Conservation (phyloP, 306 rosid species). For the Cucurbita pepo region DNA sequence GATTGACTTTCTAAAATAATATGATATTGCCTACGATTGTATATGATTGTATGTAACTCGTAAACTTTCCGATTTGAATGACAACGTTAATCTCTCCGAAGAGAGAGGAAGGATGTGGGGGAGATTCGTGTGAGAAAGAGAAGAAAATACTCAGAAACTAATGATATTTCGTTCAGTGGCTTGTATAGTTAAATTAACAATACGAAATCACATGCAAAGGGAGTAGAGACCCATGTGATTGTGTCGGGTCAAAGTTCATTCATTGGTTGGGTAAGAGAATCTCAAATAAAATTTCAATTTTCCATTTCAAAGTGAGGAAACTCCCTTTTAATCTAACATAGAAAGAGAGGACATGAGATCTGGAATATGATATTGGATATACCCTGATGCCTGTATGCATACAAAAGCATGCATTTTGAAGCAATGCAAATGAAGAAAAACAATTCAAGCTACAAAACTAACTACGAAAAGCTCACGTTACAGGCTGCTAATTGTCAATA, state of each 20-base stretch:
- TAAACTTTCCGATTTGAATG: too few relatives aligned
- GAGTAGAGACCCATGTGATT: neutral
- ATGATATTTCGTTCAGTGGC: neutral
- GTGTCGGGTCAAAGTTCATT: neutral
- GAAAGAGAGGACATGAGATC: neutral
- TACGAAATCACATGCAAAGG: neutral
- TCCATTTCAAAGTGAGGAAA: neutral
- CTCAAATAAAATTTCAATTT: neutral
- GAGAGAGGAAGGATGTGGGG: neutral
- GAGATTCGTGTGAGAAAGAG: neutral
- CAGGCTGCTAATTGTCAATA: slow-evolving; percentile 42
- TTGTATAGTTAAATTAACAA: neutral
- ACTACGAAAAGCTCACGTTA: neutral
- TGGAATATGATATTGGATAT: neutral
- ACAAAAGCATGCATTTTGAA: neutral
- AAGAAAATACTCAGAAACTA: neutral
- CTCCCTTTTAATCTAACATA: neutral
- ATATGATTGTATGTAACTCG: too few relatives aligned
- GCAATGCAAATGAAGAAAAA: neutral
- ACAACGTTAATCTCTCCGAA: neutral
- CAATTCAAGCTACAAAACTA: neutral
- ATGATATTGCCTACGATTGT: too few relatives aligned
- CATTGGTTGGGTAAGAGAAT: neutral
- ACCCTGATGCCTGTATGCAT: neutral
- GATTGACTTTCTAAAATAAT: too few relatives aligned